These are phyloP conservation scores for Saccharomycopsis hybrid DNA, from an alignment of 1,139 yeast genomes.

Conservation along the genomic window DNA sequence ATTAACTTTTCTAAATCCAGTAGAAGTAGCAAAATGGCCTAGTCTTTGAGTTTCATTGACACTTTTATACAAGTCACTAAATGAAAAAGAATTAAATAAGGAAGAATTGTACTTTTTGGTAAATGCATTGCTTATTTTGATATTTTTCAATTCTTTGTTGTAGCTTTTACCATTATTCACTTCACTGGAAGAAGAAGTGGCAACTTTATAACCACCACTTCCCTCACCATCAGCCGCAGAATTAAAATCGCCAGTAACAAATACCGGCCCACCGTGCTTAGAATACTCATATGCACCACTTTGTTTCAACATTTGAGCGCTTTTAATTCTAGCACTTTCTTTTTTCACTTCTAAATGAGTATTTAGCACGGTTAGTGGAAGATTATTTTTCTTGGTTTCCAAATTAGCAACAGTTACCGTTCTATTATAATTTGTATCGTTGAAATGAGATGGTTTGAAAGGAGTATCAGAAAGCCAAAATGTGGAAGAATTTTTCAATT, in stretches of 20 bases:
- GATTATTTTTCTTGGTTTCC: constrained; percentile 21
- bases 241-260: constrained; percentile 38
- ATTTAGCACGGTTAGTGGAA: constrained; percentile 33
- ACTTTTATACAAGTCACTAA: constrained; percentile 14
- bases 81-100: background rate
- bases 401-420: constrained; percentile 38
- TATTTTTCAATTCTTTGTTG: no score
- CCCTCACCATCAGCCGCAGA: constrained; percentile 29
- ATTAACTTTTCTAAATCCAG: constrained; percentile 34
- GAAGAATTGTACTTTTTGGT: background rate
- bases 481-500: constrained; percentile 30
- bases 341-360: constrained; percentile 42
- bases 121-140: background rate
- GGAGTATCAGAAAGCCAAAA: constrained; percentile 42
- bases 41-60: constrained; percentile 21
- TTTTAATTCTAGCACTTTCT: constrained; percentile 34
- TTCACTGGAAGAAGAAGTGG: constrained; percentile 24
- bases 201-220: constrained; percentile 31
- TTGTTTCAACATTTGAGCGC: constrained; percentile 32
- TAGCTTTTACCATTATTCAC: background rate
- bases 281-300: constrained; percentile 30
- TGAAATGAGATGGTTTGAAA: constrained; percentile 35
- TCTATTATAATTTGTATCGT: constrained; percentile 40
- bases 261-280: constrained; percentile 32
- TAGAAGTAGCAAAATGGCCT: constrained; percentile 33